Percentiles rank a stretch among this genome's conserved stretches.
phyloP scores from a whole-genome alignment of 257 asterid genomes.

The Leptodermis oblonga region DNA sequence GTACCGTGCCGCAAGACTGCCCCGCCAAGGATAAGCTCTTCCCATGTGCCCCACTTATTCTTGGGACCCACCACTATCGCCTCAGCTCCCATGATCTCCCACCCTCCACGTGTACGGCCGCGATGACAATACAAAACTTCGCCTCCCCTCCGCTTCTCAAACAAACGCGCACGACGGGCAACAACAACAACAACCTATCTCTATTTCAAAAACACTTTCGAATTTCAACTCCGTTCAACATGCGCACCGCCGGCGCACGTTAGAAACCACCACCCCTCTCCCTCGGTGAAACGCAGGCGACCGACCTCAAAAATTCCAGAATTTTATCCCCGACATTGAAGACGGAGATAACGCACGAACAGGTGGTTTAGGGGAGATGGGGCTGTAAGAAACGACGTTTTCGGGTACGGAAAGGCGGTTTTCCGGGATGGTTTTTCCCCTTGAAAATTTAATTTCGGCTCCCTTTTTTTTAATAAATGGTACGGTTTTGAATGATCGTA shows the following conservation, averaged over 20 bases:
- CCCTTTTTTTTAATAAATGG: background rate
- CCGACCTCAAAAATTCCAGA: background rate
- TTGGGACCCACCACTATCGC: conserved; percentile 33
- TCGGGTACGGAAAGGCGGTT: background rate
- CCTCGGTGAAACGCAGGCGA: too few species aligned
- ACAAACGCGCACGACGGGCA: background rate
- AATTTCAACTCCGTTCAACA: conserved; percentile 5
- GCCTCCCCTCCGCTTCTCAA: background rate
- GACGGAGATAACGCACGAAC: background rate
- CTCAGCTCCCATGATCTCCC: conserved; percentile 34
- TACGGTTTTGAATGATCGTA: conserved; percentile 6
- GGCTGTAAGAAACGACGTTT: conserved; percentile 9
- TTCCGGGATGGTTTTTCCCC: background rate
- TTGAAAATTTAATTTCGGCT: background rate
- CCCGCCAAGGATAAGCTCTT: conserved; percentile 75
- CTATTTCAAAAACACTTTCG: background rate
- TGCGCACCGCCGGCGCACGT: conserved; percentile 29
- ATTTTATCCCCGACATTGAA: background rate
- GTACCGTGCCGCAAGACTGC: conserved; percentile 69
- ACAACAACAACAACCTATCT: background rate
- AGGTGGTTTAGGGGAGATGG: background rate
- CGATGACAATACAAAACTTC: conserved; percentile 8
- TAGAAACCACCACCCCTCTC: conserved; percentile 15
- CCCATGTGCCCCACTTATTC: conserved; percentile 84
- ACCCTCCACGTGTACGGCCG: conserved; percentile 40